These are phyloP conservation scores for Cryptococcus sp. DNA, from an alignment of 1,284 basidiomycete genomes.

Conservation along the genomic window DNA sequence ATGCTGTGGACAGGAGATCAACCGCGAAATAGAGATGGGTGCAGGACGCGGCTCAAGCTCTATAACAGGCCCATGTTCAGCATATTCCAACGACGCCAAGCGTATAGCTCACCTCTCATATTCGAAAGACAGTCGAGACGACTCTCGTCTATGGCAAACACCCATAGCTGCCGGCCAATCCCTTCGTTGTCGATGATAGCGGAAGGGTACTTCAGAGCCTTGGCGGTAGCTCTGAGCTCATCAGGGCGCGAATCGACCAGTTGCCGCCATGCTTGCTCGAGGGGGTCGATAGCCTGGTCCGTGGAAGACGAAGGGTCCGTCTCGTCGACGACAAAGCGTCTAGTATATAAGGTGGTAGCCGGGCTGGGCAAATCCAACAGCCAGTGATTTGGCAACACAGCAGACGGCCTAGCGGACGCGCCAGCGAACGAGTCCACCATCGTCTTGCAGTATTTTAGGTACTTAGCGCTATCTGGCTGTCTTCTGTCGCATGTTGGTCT, in stretches of 20 bases:
- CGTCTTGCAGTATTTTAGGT: too few relatives aligned
- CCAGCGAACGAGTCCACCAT: constrained; percentile 4
- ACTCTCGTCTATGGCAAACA: constrained; percentile 8
- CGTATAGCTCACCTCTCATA: constrained; percentile 7
- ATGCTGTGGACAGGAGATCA: constrained; percentile 23
- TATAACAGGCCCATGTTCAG: constrained; percentile 1
- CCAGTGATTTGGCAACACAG: constrained; percentile 32
- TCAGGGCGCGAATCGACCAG: constrained; percentile 17
- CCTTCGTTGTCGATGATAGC: constrained; percentile 6
- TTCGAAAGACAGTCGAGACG: background rate
- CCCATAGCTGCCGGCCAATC: constrained; percentile 16
- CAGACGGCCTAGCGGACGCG: constrained; percentile 17
- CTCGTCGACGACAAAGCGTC: constrained; percentile 3
- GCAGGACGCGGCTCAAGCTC: constrained; percentile 11
- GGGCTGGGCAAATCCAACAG: constrained; percentile 27
- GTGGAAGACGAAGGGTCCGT: constrained; percentile 4
- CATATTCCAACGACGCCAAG: background rate
- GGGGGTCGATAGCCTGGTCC: constrained; percentile 12
- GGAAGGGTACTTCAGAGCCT: constrained; percentile 5
- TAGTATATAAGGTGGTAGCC: constrained; percentile 20
- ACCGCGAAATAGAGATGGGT: constrained; percentile 6
- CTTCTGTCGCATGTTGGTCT: too few relatives aligned
- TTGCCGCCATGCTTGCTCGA: constrained; percentile 31
- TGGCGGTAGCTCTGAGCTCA: background rate
- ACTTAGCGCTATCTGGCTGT: too few relatives aligned